A percentile compares a stretch with the other conserved stretches of the same genome.
Evolutionary conservation across 2,329 filamentous ascomycete species (phyloP).

Genomic region (Aspergillus novoparasiticus): DNA sequence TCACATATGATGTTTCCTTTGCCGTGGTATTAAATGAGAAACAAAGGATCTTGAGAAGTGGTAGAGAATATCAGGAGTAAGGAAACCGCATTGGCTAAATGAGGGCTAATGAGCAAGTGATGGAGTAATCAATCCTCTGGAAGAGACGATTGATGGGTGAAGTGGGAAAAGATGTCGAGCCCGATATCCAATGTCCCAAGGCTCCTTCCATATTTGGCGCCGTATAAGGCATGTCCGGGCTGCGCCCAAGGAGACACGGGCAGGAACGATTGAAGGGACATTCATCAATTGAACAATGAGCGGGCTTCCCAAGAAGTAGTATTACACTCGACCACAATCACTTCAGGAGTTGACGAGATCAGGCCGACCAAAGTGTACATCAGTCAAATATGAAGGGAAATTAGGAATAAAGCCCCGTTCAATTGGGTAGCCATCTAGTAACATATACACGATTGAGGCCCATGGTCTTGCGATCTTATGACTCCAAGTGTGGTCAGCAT

Average conservation of each 20-base stretch:
- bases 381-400: background rate
- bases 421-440: conserved; percentile 3
- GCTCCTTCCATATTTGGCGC: conserved; percentile 4
- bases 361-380: background rate
- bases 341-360: background rate
- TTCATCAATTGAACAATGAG: background rate
- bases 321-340: background rate
- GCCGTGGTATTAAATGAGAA: conserved; percentile 38
- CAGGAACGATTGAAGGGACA: background rate
- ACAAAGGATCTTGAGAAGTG: conserved; percentile 17
- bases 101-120: conserved; percentile 7
- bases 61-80: conserved; percentile 25
- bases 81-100: conserved; percentile 10
- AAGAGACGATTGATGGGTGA: conserved; percentile 5
- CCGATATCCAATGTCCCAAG: background rate
- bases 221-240: background rate
- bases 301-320: background rate
- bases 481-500: background rate
- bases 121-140: conserved; percentile 3
- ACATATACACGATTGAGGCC: conserved; percentile 5
- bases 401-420: conserved; percentile 6
- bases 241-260: background rate
- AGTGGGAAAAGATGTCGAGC: background rate
- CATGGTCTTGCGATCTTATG: background rate
- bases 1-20: conserved; percentile 19